Evolutionary conservation across 108 stramenopile species (phyloP), one percentile per base, ranked within the genome.

Genomic region (Conticribra guillardii): DNA sequence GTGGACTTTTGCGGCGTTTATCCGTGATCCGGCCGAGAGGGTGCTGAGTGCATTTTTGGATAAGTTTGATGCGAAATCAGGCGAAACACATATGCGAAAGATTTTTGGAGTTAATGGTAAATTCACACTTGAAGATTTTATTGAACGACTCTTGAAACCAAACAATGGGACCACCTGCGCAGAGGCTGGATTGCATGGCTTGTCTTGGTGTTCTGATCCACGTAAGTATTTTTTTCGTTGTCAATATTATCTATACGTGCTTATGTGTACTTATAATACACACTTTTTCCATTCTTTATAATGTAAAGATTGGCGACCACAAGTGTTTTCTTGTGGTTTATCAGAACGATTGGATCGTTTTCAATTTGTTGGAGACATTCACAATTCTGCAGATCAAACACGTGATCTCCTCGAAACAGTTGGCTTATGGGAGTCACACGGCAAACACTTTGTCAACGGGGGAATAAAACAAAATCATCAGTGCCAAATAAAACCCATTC

Each of bases 381-480:
- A 81, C 37, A 57, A 81, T 27, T 55, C 71, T 31, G 64, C 65
- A 1, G 52, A 81, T 14, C 82, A 86, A 23, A 62, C 82, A 4
- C 75, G 71, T 23, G 23, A 71, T 27, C n/a, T 86, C 41, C 33
- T 86, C 54, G 65, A 83, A 49, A 23, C 64, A 9, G 82, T 86
- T 14, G 82, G 77, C 0, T 48, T 83, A 28, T 86, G 85, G 85
- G 85, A 86, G 27, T 49, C 69, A 14, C 76, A 79, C 54, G 84
- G 84, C 19, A 63, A 67, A 53, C 65, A 79, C 24, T 79, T 69
- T 44, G 58, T 67, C 19, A 54, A 67, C 15, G 75, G 62, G 1
- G 62, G 63, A 31, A 31, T 58, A 24, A 54, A 37, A 53, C 48
- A 18, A 61, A 47, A 31, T 17, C 8, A 7, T 64, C 9, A 18